Evolutionary conservation across 2,329 filamentous ascomycete species (phyloP).

Genomic region (Beauveria sp.): DNA sequence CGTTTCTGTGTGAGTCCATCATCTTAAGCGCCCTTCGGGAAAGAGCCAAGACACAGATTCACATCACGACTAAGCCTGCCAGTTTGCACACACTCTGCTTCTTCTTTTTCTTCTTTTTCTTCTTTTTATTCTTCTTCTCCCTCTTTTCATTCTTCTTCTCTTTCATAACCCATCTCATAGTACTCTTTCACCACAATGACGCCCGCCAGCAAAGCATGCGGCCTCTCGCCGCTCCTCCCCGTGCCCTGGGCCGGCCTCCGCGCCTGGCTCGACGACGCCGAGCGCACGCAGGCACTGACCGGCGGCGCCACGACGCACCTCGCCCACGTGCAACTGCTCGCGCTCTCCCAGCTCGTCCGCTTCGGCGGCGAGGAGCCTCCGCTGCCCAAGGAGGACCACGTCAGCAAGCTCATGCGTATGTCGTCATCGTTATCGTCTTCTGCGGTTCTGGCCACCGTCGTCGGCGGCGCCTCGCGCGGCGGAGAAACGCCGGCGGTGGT

Average conservation of each 20-base stretch:
- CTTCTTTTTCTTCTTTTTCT: background rate
- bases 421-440: background rate
- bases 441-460: background rate
- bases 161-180: background rate
- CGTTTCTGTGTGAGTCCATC: background rate
- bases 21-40: background rate
- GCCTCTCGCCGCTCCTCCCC: conserved; percentile 8
- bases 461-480: background rate
- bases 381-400: conserved; percentile 20
- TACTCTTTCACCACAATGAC: background rate
- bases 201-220: background rate
- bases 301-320: conserved; percentile 11
- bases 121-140: background rate
- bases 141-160: background rate
- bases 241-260: conserved; percentile 29
- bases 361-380: conserved; percentile 21
- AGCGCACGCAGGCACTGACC: conserved; percentile 24
- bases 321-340: conserved; percentile 29
- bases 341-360: conserved; percentile 32
- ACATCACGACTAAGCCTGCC: background rate
- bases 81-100: background rate
- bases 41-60: background rate
- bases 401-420: conserved; percentile 23
- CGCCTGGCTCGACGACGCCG: conserved; percentile 33
- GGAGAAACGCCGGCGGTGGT: no score